Evolutionary conservation across 768 basidiomycete genomes (phyloP).

Genomic region (Tylopilus felleus): DNA sequence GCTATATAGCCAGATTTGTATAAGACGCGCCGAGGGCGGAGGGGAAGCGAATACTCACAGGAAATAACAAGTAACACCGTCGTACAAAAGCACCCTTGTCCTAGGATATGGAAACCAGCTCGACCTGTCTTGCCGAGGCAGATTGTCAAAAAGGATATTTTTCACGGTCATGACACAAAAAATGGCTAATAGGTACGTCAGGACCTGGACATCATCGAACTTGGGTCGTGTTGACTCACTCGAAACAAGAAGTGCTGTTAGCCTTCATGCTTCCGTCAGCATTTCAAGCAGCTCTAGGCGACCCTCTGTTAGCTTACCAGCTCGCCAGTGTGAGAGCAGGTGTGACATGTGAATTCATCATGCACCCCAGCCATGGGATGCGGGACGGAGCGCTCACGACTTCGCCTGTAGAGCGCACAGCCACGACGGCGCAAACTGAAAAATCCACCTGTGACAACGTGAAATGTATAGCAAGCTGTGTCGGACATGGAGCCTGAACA

Average conservation of each 20-base stretch:
- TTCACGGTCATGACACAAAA: conserved; percentile 20
- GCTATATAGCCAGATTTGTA: conserved; percentile 2
- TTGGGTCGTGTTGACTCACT: conserved; percentile 9
- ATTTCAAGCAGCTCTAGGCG: neutral
- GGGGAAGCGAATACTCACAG: conserved; percentile 9
- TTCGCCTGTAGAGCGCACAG: conserved; percentile 8
- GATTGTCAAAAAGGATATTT: neutral
- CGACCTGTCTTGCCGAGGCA: neutral
- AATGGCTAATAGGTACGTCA: conserved; percentile 11
- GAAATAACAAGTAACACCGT: conserved; percentile 15
- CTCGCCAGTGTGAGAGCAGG: conserved; percentile 20
- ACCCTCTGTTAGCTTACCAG: conserved; percentile 11
- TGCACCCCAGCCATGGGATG: conserved; percentile 15
- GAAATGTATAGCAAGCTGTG: neutral
- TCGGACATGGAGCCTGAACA: neutral
- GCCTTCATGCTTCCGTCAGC: conserved; percentile 12
- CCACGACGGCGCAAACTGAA: conserved; percentile 11
- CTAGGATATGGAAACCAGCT: neutral
- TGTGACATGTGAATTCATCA: conserved; percentile 2
- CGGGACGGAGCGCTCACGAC: conserved; percentile 20
- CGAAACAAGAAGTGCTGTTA: conserved; percentile 15
- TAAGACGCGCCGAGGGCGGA: neutral
- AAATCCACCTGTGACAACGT: conserved; percentile 15
- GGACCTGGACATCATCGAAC: neutral
- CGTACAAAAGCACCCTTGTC: conserved; percentile 7